phyloP scores from a whole-genome alignment of 2,329 filamentous ascomycete genomes.

The Neonectria neomacrospora region DNA sequence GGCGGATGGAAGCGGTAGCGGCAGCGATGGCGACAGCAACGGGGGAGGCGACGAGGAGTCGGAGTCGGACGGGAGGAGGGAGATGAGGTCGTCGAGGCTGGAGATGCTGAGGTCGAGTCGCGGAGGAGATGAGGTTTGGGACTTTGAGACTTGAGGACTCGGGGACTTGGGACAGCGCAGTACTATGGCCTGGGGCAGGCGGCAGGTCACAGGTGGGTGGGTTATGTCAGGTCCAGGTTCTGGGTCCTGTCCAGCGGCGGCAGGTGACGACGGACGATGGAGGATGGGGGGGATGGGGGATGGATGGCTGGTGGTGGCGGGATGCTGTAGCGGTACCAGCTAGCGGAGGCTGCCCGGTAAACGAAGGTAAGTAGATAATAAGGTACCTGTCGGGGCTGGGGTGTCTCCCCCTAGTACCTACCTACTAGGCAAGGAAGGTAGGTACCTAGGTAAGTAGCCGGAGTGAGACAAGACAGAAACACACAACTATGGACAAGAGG shows the following conservation, averaged over 20 bases:
- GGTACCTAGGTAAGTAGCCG: too few relatives aligned
- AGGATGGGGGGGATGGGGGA: not conserved
- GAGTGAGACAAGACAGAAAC: not conserved
- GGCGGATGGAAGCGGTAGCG: slow-evolving; percentile 41
- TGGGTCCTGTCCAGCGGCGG: not conserved
- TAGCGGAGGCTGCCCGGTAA: slow-evolving; percentile 13
- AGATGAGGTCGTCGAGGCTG: slow-evolving; percentile 16
- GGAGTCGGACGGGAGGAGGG: slow-evolving; percentile 24
- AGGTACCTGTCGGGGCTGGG: not conserved
- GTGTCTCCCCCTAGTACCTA: slow-evolving; percentile 2
- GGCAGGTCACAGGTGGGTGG: not conserved
- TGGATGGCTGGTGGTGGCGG: not conserved
- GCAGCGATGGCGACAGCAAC: slow-evolving; percentile 22
- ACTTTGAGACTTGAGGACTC: slow-evolving; percentile 12
- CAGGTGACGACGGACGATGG: slow-evolving; percentile 15
- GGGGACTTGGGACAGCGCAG: slow-evolving; percentile 11
- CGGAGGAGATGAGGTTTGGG: slow-evolving; percentile 16
- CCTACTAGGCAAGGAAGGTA: too few relatives aligned
- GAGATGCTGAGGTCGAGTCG: slow-evolving; percentile 11
- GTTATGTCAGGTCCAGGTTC: slow-evolving; percentile 1
- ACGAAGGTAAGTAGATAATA: not conserved
- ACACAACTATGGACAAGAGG: not conserved
- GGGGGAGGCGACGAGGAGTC: slow-evolving; percentile 27
- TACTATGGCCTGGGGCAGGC: slow-evolving; percentile 3
- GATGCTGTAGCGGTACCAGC: slow-evolving; percentile 8